Conservation (phyloP, 768 basidiomycete species). For the Auricularia sp. region DNA sequence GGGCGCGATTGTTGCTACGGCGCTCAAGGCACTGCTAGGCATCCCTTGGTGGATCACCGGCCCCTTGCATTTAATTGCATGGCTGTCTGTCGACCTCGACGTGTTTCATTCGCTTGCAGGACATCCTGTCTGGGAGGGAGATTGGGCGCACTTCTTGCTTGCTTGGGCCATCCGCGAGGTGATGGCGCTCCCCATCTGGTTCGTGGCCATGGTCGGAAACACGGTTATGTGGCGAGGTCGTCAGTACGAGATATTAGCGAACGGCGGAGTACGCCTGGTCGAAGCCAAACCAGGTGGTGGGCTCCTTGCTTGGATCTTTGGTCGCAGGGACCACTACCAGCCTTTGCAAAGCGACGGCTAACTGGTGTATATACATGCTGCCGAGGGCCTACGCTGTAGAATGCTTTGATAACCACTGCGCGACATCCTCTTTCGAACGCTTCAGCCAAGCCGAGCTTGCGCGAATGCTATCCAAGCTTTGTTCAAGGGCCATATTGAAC, state of each 20-base stretch:
- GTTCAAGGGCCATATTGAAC: constrained; percentile 52
- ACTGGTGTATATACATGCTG: background rate
- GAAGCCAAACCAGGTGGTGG: background rate
- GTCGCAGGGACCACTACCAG: background rate
- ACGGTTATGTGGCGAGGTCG: constrained; percentile 83
- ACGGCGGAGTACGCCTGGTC: constrained; percentile 51
- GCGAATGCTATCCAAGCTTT: constrained; percentile 58
- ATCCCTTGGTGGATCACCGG: constrained; percentile 46
- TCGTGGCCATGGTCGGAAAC: constrained; percentile 69
- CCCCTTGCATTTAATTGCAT: constrained; percentile 49
- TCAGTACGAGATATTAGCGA: constrained; percentile 58
- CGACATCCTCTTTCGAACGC: constrained; percentile 51
- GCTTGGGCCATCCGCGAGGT: constrained; percentile 19
- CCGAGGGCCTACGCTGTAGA: background rate
- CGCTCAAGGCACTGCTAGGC: constrained; percentile 40
- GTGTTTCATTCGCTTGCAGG: constrained; percentile 71
- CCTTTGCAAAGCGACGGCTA: background rate
- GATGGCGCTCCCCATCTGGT: constrained; percentile 74
- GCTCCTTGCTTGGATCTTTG: background rate
- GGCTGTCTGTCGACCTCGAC: constrained; percentile 74
- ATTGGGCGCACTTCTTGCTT: constrained; percentile 44
- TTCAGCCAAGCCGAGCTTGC: constrained; percentile 47
- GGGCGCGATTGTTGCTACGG: constrained; percentile 51
- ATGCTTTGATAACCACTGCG: constrained; percentile 36
- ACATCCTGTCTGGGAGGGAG: constrained; percentile 40